Percentiles rank a stretch among this genome's conserved stretches.
Conservation (phyloP, 2,329 filamentous ascomycete genomes). For the Colletotrichum theobromicola region DNA sequence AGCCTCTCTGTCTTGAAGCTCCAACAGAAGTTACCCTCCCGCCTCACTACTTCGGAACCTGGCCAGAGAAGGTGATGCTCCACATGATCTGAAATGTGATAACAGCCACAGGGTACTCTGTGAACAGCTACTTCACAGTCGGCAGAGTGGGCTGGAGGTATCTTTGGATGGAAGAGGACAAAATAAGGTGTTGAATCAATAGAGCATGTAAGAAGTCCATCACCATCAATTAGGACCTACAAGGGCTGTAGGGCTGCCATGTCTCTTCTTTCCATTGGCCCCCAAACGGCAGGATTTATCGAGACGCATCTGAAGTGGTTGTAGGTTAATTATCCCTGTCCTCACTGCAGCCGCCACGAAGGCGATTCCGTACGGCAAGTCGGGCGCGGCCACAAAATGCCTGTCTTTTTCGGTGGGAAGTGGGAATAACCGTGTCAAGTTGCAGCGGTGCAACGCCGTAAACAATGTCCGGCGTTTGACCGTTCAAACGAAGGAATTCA, state of each 20-base stretch:
- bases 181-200: background rate
- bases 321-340: background rate
- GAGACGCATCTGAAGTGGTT: background rate
- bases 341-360: background rate
- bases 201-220: background rate
- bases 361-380: background rate
- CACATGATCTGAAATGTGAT: too few relatives aligned
- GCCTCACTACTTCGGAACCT: too few relatives aligned
- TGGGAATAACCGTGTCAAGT: background rate
- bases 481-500: background rate
- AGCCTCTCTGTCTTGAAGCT: too few relatives aligned
- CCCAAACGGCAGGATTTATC: background rate
- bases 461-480: background rate
- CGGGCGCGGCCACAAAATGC: background rate
- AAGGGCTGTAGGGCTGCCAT: background rate
- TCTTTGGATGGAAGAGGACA: background rate
- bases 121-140: accelerated
- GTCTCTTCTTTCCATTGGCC: background rate
- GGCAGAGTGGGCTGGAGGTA: background rate
- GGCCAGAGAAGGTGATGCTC: too few relatives aligned
- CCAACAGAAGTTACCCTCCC: too few relatives aligned
- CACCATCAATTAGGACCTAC: background rate
- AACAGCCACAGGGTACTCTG: too few relatives aligned
- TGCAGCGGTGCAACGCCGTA: background rate
- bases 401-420: background rate